Evolutionary conservation across 1,284 basidiomycete species (phyloP).

Genomic region (Pseudozyma tsukubaensis): DNA sequence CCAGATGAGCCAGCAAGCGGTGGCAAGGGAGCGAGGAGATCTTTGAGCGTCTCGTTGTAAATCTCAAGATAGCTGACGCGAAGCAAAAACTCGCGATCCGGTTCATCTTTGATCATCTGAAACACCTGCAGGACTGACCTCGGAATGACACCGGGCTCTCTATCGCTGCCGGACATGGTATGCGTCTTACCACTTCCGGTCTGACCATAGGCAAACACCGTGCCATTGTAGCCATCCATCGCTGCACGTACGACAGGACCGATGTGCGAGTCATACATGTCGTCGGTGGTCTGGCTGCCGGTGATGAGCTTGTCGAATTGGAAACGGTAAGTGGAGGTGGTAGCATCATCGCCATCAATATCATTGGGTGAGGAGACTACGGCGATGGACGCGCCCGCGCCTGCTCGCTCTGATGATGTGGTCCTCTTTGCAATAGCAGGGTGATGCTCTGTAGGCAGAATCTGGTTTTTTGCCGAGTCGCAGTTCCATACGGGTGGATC

Average conservation of each 20-base stretch:
- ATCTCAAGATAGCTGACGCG: slow-evolving; percentile 75
- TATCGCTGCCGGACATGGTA: slow-evolving; percentile 83
- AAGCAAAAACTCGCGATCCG: slow-evolving; percentile 70
- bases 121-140: slow-evolving; percentile 79
- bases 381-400: slow-evolving; percentile 19
- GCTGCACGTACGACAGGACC: slow-evolving; percentile 75
- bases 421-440: slow-evolving; percentile 63
- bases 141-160: slow-evolving; percentile 93
- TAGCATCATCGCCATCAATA: slow-evolving; percentile 25
- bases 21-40: slow-evolving; percentile 69
- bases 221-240: slow-evolving; percentile 96
- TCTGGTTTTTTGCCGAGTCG: slow-evolving; percentile 45
- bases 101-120: slow-evolving; percentile 64
- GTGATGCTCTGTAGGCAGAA: slow-evolving; percentile 63
- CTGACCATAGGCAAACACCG: slow-evolving; percentile 94
- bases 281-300: slow-evolving; percentile 41
- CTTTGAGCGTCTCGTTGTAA: slow-evolving; percentile 74
- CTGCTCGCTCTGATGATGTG: slow-evolving; percentile 46
- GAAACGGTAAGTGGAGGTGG: slow-evolving; percentile 60
- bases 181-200: slow-evolving; percentile 77
- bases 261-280: slow-evolving; percentile 71
- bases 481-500: slow-evolving; percentile 52
- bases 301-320: slow-evolving; percentile 62
- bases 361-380: slow-evolving; percentile 16
- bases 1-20: slow-evolving; percentile 14